Percentiles rank a stretch among this genome's conserved stretches.
Conservation (phyloP, 1,139 yeast genomes). For the Suhomyces chickasaworum region DNA sequence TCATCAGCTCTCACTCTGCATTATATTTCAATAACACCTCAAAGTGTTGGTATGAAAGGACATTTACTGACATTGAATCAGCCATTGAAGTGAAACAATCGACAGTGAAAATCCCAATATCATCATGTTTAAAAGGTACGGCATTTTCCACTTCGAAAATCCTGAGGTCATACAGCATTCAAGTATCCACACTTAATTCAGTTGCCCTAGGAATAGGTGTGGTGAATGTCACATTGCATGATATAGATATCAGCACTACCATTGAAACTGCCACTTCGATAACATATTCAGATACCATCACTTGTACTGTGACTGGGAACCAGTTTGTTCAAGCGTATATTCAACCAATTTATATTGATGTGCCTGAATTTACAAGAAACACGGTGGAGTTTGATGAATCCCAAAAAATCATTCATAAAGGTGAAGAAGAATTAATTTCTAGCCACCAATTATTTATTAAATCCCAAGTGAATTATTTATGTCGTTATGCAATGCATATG, state of each 20-base stretch:
- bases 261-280: constrained; percentile 5
- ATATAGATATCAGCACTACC: background rate
- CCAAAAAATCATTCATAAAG: constrained; percentile 1
- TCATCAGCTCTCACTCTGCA: constrained; percentile 15
- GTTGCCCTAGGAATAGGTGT: background rate
- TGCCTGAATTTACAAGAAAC: constrained; percentile 17
- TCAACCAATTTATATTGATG: constrained; percentile 15
- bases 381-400: constrained; percentile 14
- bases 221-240: background rate
- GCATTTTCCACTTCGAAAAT: constrained; percentile 6
- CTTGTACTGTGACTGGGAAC: constrained; percentile 22
- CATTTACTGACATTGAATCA: background rate
- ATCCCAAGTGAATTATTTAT: constrained; percentile 9
- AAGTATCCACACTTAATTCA: constrained; percentile 1
- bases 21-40: constrained; percentile 21
- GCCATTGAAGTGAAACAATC: background rate
- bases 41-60: constrained; percentile 19
- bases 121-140: constrained; percentile 11
- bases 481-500: constrained; percentile 5
- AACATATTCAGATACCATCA: constrained; percentile 14
- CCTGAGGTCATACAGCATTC: constrained; percentile 6
- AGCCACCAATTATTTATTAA: constrained; percentile 2
- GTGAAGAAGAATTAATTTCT: constrained; percentile 1
- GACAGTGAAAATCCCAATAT: constrained; percentile 9
- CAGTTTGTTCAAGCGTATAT: constrained; percentile 21